Percentiles rank a stretch among this genome's conserved stretches.
These are phyloP conservation scores for Cyclotella atomus DNA, from an alignment of 108 stramenopile genomes.

Conservation along the genomic window DNA sequence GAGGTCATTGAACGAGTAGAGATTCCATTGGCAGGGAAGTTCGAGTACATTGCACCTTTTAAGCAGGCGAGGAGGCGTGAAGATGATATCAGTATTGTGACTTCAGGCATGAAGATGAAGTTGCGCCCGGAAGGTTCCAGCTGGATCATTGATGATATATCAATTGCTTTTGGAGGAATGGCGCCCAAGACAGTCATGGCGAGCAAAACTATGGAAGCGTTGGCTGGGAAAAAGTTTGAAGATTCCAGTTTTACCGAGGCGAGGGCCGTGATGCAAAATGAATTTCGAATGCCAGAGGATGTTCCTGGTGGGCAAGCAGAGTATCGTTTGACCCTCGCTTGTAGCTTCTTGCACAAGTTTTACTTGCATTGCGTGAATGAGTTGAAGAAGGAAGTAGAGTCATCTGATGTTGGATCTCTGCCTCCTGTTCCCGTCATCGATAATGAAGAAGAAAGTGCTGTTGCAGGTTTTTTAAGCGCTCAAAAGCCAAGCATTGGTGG, in stretches of 20 bases:
- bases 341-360: constrained; percentile 88
- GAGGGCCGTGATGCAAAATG: constrained; percentile 64
- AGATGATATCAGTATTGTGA: constrained; percentile 97
- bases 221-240: constrained; percentile 69
- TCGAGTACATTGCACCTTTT: constrained; percentile 91
- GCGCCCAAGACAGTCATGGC: constrained; percentile 89
- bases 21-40: constrained; percentile 71
- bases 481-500: constrained; percentile 82
- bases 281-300: constrained; percentile 76
- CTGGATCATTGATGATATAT: constrained; percentile 70
- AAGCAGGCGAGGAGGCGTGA: constrained; percentile 95
- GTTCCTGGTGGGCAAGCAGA: constrained; percentile 94
- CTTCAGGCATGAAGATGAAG: constrained; percentile 84
- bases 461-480: constrained; percentile 69
- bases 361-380: constrained; percentile 67
- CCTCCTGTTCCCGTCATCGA: constrained; percentile 52
- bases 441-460: constrained; percentile 59
- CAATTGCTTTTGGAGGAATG: constrained; percentile 94
- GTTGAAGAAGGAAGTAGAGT: constrained; percentile 58
- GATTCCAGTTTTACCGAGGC: constrained; percentile 69
- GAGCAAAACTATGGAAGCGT: constrained; percentile 57
- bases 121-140: constrained; percentile 40
- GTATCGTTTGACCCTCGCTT: constrained; percentile 87
- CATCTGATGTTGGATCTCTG: constrained; percentile 27
- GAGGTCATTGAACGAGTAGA: constrained; percentile 87